Conservation (phyloP, 371 early-diverging fungal genomes). For the Ordospora pajunii region DNA sequence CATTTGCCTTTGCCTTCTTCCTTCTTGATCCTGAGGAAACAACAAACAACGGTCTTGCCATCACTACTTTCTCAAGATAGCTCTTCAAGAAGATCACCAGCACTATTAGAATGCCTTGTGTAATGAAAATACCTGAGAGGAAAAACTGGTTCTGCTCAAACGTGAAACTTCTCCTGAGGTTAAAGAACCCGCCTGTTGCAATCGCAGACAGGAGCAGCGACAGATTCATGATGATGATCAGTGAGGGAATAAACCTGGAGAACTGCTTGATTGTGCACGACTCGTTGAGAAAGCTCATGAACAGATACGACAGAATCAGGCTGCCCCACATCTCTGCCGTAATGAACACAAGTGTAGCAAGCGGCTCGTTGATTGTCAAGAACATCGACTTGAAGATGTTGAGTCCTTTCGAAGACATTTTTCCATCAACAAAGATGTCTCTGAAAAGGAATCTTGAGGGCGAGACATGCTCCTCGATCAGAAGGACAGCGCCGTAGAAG, state of each 20-base stretch:
- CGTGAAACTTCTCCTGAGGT: constrained; percentile 18
- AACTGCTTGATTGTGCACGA: constrained; percentile 58
- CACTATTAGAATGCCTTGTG: constrained; percentile 37
- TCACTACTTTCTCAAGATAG: constrained; percentile 47
- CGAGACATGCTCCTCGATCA: constrained; percentile 53
- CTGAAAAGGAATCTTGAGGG: constrained; percentile 39
- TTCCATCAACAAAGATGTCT: constrained; percentile 55
- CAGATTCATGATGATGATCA: constrained; percentile 58
- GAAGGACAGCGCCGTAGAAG: constrained; percentile 44
- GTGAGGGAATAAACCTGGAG: constrained; percentile 58
- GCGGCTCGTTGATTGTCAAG: constrained; percentile 57
- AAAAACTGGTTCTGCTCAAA: constrained; percentile 33
- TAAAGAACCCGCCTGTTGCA: constrained; percentile 26
- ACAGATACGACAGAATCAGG: constrained; percentile 59
- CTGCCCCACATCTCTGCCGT: constrained; percentile 62
- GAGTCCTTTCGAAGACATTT: constrained; percentile 42
- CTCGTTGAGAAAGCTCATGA: constrained; percentile 60
- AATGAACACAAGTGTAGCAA: constrained; percentile 58
- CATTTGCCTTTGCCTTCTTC: constrained; percentile 51
- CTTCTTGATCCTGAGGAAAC: constrained; percentile 21
- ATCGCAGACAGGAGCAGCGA: constrained; percentile 52
- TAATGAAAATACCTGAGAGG: constrained; percentile 33
- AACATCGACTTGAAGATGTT: constrained; percentile 45
- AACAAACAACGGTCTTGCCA: constrained; percentile 46
- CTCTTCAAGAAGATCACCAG: constrained; percentile 36